Percentiles rank a stretch among this genome's conserved stretches.
Evolutionary conservation across 768 basidiomycete species (phyloP).

Genomic region (Lyophyllum semitale): DNA sequence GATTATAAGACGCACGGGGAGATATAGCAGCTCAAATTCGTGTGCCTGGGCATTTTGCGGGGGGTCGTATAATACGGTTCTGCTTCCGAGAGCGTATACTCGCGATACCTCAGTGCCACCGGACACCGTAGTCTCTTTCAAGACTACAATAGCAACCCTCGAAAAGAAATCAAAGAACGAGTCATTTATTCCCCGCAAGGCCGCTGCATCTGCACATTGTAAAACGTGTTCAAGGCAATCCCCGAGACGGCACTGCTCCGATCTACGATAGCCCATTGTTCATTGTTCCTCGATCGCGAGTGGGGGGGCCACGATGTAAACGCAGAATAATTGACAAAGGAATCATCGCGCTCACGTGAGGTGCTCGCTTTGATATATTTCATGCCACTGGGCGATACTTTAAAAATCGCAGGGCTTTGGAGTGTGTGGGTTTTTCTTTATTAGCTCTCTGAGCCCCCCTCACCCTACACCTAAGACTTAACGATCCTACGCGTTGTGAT

Average conservation of each 20-base stretch:
- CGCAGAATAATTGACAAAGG: background rate
- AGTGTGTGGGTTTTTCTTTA: too few relatives aligned
- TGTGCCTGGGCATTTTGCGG: too few relatives aligned
- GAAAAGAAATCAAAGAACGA: too few relatives aligned
- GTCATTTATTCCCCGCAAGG: too few relatives aligned
- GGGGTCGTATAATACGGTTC: too few relatives aligned
- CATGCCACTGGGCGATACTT: background rate
- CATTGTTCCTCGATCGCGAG: too few relatives aligned
- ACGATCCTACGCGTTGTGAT: background rate
- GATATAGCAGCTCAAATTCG: too few relatives aligned
- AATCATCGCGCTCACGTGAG: background rate
- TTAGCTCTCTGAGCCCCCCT: background rate
- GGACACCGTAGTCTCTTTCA: too few relatives aligned
- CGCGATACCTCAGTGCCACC: too few relatives aligned
- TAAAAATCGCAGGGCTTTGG: background rate
- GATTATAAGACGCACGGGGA: too few relatives aligned
- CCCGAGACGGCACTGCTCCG: background rate
- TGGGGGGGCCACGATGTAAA: background rate
- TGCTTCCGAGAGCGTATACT: too few relatives aligned
- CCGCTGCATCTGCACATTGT: background rate
- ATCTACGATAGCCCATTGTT: background rate
- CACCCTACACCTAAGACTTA: background rate
- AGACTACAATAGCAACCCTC: too few relatives aligned
- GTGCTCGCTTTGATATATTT: background rate
- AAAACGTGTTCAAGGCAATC: conserved; percentile 13